These are phyloP conservation scores for Chlorella sp. DNA, from an alignment of 139 green algal genomes.

Conservation along the genomic window DNA sequence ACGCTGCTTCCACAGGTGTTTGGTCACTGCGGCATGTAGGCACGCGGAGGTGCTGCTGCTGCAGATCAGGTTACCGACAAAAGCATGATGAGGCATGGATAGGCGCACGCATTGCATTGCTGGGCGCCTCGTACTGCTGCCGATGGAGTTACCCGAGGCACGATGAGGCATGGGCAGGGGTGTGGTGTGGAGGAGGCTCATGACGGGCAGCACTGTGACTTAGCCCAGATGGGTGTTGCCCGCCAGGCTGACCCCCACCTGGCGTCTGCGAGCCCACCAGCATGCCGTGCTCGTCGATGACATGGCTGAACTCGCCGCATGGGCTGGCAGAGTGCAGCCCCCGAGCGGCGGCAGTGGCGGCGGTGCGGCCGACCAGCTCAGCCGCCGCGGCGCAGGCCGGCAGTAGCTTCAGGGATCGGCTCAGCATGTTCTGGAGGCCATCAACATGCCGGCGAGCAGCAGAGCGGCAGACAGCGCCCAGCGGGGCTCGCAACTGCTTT, in stretches of 20 bases:
- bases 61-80: neutral
- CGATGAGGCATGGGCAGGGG: too few species aligned
- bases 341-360: neutral
- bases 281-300: neutral
- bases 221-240: too few species aligned
- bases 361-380: neutral
- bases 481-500: neutral
- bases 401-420: too few species aligned
- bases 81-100: neutral
- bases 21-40: neutral
- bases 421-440: too few species aligned
- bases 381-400: too few species aligned
- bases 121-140: neutral
- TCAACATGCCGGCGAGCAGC: too few species aligned
- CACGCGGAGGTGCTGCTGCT: neutral
- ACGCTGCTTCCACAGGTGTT: conserved; percentile 19
- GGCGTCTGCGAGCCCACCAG: conserved; percentile 14
- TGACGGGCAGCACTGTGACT: too few species aligned
- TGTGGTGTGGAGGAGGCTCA: too few species aligned
- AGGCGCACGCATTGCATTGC: too few species aligned
- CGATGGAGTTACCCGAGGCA: neutral
- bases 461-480: neutral
- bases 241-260: neutral
- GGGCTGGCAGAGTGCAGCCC: too few species aligned
- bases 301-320: neutral